Conservation (phyloP, 176 grass and related monocot species). For the Musa itinerans region DNA sequence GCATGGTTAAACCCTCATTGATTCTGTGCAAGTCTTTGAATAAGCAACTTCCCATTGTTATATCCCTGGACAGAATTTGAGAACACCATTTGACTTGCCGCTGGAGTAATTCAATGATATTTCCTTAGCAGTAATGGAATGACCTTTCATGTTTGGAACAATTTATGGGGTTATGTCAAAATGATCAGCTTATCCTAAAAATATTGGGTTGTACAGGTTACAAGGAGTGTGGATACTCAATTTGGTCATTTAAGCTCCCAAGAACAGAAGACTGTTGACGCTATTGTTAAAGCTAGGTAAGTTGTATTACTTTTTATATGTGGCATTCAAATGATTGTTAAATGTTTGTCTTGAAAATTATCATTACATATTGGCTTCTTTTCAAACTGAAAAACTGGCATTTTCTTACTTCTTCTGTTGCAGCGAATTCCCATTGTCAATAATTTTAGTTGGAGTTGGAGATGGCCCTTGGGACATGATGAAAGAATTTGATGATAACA, state of each 20-base stretch:
- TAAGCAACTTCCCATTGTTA: too few species aligned
- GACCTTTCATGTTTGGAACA: too few species aligned
- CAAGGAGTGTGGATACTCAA: slow-evolving; percentile 79
- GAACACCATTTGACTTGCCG: too few species aligned
- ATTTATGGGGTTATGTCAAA: background rate
- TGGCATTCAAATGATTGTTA: background rate
- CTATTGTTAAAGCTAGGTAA: slow-evolving; percentile 90
- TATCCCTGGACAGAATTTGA: too few species aligned
- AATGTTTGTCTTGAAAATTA: background rate
- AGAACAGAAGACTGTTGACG: slow-evolving; percentile 82
- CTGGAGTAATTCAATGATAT: too few species aligned
- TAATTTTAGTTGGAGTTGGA: slow-evolving; percentile 22
- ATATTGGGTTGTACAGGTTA: slow-evolving; percentile 41
- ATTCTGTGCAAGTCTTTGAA: too few species aligned
- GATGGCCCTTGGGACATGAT: slow-evolving; percentile 27
- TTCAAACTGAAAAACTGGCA: background rate
- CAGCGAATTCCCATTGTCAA: slow-evolving; percentile 19
- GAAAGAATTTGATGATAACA: slow-evolving; percentile 25
- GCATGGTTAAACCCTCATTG: too few species aligned
- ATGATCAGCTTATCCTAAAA: background rate
- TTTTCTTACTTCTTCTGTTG: background rate
- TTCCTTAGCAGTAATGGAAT: too few species aligned
- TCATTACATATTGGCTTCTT: background rate
- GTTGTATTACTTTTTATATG: background rate
- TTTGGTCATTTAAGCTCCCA: slow-evolving; percentile 65